Conservation (phyloP, 176 grass and related monocot genomes). For the Tillandsia fasciculata region DNA sequence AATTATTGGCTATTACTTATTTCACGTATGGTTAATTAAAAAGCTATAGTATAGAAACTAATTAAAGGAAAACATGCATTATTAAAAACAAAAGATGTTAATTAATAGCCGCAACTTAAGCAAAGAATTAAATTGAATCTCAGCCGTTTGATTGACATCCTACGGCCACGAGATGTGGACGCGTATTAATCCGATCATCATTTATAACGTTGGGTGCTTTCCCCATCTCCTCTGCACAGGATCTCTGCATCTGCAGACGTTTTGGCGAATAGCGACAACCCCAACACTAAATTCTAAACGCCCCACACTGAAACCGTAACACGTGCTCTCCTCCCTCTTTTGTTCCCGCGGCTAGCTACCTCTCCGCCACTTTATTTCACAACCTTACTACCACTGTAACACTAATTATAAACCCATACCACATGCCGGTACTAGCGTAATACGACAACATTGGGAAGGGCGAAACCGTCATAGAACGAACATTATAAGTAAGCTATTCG, state of each 20-base stretch:
- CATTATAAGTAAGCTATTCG: not conserved
- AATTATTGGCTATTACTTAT: too few relatives aligned
- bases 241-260: constrained; percentile 3
- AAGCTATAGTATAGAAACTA: too few relatives aligned
- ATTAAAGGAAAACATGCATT: too few relatives aligned
- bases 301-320: constrained; percentile 6
- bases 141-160: not conserved
- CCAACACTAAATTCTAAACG: constrained; percentile 14
- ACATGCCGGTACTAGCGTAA: too few relatives aligned
- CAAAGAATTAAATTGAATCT: not conserved
- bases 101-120: too few relatives aligned
- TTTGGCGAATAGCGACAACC: constrained; percentile 20
- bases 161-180: not conserved
- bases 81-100: too few relatives aligned
- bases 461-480: constrained; percentile 24
- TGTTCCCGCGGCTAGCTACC: constrained; percentile 15
- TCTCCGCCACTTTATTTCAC: not conserved
- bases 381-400: not conserved
- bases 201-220: constrained; percentile 9
- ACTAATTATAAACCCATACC: too few relatives aligned
- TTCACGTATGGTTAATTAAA: too few relatives aligned
- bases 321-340: constrained; percentile 16
- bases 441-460: not conserved
- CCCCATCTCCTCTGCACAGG: constrained; percentile 7
- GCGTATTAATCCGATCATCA: not conserved